Evolutionary conservation across 2,329 filamentous ascomycete species (phyloP).

Genomic region (Diaporthe sp.): DNA sequence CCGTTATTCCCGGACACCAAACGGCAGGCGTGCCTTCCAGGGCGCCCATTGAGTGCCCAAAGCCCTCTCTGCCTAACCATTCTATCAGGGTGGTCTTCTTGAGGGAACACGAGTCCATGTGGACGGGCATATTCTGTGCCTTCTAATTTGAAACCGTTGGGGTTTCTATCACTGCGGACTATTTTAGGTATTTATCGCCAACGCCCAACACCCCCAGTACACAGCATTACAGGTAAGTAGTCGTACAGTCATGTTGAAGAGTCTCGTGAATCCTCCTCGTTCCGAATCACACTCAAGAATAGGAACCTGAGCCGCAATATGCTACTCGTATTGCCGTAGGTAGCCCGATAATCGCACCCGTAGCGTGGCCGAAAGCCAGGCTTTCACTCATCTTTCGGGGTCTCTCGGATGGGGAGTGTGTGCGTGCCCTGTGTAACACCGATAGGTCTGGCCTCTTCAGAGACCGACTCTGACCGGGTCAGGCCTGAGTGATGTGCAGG

Average conservation of each 20-base stretch:
- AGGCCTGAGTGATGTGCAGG: constrained; percentile 65
- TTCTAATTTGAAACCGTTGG: constrained; percentile 11
- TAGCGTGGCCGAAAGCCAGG: neutral
- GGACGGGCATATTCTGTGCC: constrained; percentile 14
- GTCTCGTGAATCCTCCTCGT: neutral
- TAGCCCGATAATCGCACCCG: neutral
- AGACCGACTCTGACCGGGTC: constrained; percentile 61
- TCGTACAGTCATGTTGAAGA: constrained; percentile 23
- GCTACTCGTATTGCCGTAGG: constrained; percentile 1
- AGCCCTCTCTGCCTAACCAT: neutral
- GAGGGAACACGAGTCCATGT: neutral
- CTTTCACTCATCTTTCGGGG: constrained; percentile 36
- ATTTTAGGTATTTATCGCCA: constrained; percentile 26
- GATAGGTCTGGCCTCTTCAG: constrained; percentile 52
- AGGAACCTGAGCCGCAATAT: neutral
- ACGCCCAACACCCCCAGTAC: constrained; percentile 17
- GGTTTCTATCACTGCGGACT: constrained; percentile 20
- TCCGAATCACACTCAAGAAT: neutral
- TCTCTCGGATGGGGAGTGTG: constrained; percentile 28
- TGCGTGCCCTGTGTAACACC: constrained; percentile 3
- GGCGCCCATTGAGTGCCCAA: too few relatives aligned
- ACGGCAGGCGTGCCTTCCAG: neutral
- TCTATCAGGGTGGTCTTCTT: neutral
- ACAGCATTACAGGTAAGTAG: constrained; percentile 26
- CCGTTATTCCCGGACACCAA: neutral